A percentile compares a stretch with the other conserved stretches of the same genome.
Conservation (phyloP, 441 rosid species). For the Raphanus hybrid region DNA sequence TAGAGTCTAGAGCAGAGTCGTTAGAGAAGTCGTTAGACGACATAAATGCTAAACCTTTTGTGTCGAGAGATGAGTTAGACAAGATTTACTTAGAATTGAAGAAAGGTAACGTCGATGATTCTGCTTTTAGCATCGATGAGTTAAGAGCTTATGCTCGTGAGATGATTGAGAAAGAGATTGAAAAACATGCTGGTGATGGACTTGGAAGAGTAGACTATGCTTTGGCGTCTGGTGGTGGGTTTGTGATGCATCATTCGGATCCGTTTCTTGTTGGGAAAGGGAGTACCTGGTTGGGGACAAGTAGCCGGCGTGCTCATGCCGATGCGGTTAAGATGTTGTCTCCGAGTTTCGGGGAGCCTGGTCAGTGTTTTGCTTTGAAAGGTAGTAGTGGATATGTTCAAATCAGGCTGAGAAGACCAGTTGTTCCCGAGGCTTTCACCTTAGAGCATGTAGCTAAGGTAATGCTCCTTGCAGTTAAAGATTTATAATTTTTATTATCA, state of each 20-base stretch:
- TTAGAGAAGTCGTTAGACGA: conserved; percentile 64
- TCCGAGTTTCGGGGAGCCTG: conserved; percentile 97
- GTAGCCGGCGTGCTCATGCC: conserved; percentile 47
- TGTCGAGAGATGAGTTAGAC: conserved; percentile 71
- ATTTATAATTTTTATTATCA: neutral
- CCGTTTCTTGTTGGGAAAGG: conserved; percentile 55
- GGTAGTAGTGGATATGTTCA: conserved; percentile 81
- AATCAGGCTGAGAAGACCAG: conserved; percentile 72
- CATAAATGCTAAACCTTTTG: conserved; percentile 59
- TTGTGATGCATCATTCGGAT: conserved; percentile 74
- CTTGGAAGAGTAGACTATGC: conserved; percentile 87
- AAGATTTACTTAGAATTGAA: conserved; percentile 56
- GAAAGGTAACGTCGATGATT: conserved; percentile 49
- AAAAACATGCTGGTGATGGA: conserved; percentile 96
- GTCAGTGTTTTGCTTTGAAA: conserved; percentile 89
- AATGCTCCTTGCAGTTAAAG: conserved; percentile 22
- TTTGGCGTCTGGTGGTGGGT: conserved; percentile 70
- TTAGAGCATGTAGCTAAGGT: conserved; percentile 95
- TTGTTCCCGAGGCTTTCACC: conserved; percentile 82
- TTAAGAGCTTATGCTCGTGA: conserved; percentile 83
- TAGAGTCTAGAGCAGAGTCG: conserved; percentile 55
- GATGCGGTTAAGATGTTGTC: conserved; percentile 75
- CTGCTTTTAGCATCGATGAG: conserved; percentile 60
- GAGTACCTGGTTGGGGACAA: conserved; percentile 50
- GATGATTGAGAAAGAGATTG: conserved; percentile 78